Evolutionary conservation across 228 moss, liverwort and hornwort genomes (phyloP).

Genomic region (Sphagnum magellanicum): DNA sequence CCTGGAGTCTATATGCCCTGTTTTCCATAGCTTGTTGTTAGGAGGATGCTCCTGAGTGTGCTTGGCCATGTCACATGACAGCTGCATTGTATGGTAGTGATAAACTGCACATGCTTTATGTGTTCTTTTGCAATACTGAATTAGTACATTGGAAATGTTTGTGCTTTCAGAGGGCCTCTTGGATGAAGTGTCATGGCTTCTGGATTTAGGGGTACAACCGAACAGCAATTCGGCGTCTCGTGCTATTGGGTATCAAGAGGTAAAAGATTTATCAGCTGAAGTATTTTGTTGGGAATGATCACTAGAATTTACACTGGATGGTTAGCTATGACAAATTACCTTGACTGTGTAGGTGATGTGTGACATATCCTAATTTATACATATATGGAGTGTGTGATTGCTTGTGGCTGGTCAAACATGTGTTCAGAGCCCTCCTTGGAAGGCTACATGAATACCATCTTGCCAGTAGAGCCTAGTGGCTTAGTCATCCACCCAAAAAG

Average conservation of each 20-base stretch:
- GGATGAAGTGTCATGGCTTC: conserved; percentile 44
- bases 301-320: not conserved
- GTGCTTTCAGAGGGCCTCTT: conserved; percentile 17
- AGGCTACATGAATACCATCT: too few species aligned
- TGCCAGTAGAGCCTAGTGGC: too few species aligned
- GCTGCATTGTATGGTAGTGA: too few species aligned
- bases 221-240: conserved; percentile 39
- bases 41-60: too few species aligned
- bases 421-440: not conserved
- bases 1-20: too few species aligned
- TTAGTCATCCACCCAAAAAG: too few species aligned
- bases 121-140: too few species aligned
- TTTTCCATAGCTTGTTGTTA: too few species aligned
- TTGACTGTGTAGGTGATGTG: not conserved
- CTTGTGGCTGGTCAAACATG: not conserved
- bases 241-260: conserved; percentile 49
- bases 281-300: not conserved
- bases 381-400: not conserved
- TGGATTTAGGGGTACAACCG: conserved; percentile 34
- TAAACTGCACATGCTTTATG: too few species aligned
- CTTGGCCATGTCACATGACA: too few species aligned
- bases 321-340: not conserved
- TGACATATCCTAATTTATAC: not conserved
- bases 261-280: conserved; percentile 1
- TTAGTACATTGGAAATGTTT: too few species aligned